Conservation (phyloP, 73 alveolate species). For the Uronychia binucleata region DNA sequence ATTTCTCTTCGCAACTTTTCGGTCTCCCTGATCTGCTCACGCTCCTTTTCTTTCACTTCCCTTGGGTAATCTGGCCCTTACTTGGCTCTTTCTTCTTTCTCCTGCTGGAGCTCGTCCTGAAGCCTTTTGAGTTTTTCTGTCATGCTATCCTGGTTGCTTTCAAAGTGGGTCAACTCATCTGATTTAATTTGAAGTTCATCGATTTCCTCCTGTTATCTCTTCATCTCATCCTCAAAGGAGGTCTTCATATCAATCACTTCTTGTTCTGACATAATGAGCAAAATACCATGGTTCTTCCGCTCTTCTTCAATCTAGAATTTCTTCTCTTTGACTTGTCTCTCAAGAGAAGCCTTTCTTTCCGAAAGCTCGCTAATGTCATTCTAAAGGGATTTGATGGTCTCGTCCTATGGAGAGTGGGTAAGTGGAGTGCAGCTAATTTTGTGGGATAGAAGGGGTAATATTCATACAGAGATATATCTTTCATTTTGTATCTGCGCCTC, state of each 20-base stretch:
- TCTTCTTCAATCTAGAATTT: not conserved
- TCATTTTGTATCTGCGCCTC: not conserved
- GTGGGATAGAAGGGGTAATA: no score
- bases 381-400: conserved; percentile 4
- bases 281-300: not conserved
- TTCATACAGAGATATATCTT: not conserved
- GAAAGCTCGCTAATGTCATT: not conserved
- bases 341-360: not conserved
- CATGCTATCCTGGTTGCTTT: conserved; percentile 12
- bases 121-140: conserved; percentile 24
- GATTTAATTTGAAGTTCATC: conserved; percentile 27
- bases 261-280: not conserved
- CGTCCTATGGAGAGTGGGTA: no score
- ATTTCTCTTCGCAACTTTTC: conserved; percentile 85
- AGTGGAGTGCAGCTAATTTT: no score
- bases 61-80: not conserved
- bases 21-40: conserved; percentile 84
- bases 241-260: not conserved
- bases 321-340: not conserved
- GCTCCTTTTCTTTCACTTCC: conserved; percentile 85
- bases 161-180: conserved; percentile 33
- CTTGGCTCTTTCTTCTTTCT: conserved; percentile 69
- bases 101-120: conserved; percentile 61
- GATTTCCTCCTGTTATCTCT: conserved; percentile 9
- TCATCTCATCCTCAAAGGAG: conserved; percentile 13